phyloP scores from a whole-genome alignment of 352 stramenopile genomes.

The Phytophthora tentaculata region DNA sequence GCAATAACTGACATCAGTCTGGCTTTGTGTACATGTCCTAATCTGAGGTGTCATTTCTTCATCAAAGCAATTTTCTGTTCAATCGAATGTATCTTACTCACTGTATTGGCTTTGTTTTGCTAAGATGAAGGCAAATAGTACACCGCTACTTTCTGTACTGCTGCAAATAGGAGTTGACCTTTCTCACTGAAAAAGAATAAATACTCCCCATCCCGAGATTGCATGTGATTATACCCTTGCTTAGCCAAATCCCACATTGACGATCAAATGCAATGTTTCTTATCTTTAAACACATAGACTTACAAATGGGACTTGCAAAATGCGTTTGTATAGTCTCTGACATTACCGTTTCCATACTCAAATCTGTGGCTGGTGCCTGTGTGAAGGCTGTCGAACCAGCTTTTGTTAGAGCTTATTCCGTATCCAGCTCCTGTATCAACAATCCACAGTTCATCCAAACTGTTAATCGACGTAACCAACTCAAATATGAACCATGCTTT shows the following conservation, averaged over 20 bases:
- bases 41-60: background rate
- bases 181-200: background rate
- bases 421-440: background rate
- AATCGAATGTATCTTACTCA: background rate
- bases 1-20: background rate
- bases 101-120: background rate
- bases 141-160: background rate
- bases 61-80: background rate
- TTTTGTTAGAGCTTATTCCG: background rate
- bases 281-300: background rate
- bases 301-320: background rate
- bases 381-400: background rate
- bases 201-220: background rate
- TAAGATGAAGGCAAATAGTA: background rate
- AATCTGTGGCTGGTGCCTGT: background rate
- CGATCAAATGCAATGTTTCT: background rate
- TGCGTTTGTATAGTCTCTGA: background rate
- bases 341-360: background rate
- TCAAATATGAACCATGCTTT: background rate
- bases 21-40: background rate
- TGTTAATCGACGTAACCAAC: background rate
- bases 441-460: background rate
- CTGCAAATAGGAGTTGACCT: background rate
- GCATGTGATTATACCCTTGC: background rate
- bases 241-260: background rate